Base-by-base conservation (phyloP, 139 green algal genomes). In the Chlorella vulgaris region DNA sequence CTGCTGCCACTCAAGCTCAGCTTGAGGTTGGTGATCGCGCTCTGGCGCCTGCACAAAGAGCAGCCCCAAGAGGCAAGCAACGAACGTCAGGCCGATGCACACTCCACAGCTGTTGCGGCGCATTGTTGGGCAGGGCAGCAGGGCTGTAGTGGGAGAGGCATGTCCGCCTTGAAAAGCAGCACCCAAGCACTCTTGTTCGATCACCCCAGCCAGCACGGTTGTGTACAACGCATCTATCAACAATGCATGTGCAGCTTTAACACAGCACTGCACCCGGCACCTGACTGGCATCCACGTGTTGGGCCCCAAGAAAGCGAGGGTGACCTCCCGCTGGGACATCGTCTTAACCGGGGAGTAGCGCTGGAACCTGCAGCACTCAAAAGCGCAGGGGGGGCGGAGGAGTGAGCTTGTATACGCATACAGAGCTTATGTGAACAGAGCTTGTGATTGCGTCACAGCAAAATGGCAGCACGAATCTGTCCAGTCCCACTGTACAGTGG, bases 281-380 rank as follows among this genome's bases (percentile, higher is more conserved):
- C 75, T 51, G 42, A 81, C 63, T 18, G 76, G 76, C 76, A 81
- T 86, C 55, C 84, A 88, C n/a, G 80, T 75, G 47, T 74, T 69
- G 53, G 74, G 80, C 28, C 71, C 75, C 21, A 90, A n/a, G 67
- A 83, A 85, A 4, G 83, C 86, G 13, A 90, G 78, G 43, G 84
- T 87, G 21, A 89, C 60, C 74, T 90, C 86, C 15, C 42, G 62
- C 35, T 28, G 50, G 29, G 53, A 62, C 55, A 58, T 70, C 31
- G 75, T 65, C 28, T 67, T 38, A 3, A 61, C 10, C 0, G 86
- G 83, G 29, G 83, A 61, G 68, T 90, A 90, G 36, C 69, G 73
- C 74, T 87, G 76, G 62, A 81, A 81, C 76, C 76, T 81, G 76
- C 3, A 21, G 60, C 4, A n/a, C n/a, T n/a, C 2, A 13, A 21